A percentile compares a stretch with the other conserved stretches of the same genome.
These are phyloP conservation scores for Meira miltonrushii DNA, from an alignment of 1,284 basidiomycete species.

Conservation along the genomic window DNA sequence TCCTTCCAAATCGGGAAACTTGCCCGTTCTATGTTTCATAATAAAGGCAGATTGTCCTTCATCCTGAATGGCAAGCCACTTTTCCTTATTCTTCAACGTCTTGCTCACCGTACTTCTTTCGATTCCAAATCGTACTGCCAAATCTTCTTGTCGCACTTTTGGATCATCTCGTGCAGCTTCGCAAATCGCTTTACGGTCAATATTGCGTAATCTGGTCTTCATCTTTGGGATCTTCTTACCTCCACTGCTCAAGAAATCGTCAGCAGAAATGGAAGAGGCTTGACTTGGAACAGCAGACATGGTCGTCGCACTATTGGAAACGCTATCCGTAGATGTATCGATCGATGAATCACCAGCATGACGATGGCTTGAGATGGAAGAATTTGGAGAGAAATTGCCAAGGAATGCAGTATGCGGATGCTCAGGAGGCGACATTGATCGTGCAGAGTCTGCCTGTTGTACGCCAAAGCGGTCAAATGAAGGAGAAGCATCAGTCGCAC, in stretches of 20 bases:
- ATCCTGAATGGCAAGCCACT: conserved; percentile 66
- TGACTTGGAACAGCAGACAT: conserved; percentile 5
- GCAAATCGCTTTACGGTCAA: conserved; percentile 72
- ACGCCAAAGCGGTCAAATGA: conserved; percentile 4
- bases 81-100: conserved; percentile 74
- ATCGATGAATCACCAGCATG: conserved; percentile 6
- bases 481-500: neutral
- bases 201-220: conserved; percentile 10
- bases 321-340: conserved; percentile 7
- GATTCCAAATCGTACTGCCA: conserved; percentile 67
- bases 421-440: conserved; percentile 7
- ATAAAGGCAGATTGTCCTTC: conserved; percentile 24
- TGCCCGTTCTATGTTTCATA: conserved; percentile 38
- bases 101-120: conserved; percentile 90
- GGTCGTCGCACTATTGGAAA: neutral
- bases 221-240: neutral
- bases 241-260: conserved; percentile 3
- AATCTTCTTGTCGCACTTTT: conserved; percentile 58
- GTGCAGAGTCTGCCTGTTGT: neutral
- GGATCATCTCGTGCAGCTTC: conserved; percentile 54
- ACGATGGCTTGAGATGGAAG: neutral
- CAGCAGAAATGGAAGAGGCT: conserved; percentile 5
- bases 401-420: conserved; percentile 1
- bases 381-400: neutral
- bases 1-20: conserved; percentile 69